Conservation (phyloP, 306 rosid species). For the Begonia masoniana region DNA sequence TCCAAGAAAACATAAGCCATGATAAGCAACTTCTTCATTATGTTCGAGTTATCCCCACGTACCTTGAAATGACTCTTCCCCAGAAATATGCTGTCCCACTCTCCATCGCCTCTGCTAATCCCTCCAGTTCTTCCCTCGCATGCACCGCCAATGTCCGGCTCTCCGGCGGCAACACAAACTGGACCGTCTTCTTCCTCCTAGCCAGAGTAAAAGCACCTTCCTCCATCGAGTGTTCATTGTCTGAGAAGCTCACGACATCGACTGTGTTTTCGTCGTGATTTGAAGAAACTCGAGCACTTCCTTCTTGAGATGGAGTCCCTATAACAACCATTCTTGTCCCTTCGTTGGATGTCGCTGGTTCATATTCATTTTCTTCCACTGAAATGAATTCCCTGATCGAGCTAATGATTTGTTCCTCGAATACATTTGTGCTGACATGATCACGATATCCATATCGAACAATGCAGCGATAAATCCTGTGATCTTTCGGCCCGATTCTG, state of each 20-base stretch:
- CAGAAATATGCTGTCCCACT: conserved; percentile 69
- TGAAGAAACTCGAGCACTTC: conserved; percentile 44
- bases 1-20: conserved; percentile 42
- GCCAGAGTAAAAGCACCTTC: neutral
- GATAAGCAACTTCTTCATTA: conserved; percentile 46
- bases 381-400: conserved; percentile 63
- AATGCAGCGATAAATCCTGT: conserved; percentile 60
- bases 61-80: conserved; percentile 55
- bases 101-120: conserved; percentile 63
- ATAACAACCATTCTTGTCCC: conserved; percentile 47
- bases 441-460: conserved; percentile 70
- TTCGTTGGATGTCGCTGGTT: conserved; percentile 27
- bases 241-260: neutral
- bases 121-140: conserved; percentile 51
- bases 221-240: conserved; percentile 25
- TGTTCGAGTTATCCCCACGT: conserved; percentile 33
- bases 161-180: conserved; percentile 48
- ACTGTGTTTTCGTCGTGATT: conserved; percentile 13
- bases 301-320: conserved; percentile 33
- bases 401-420: conserved; percentile 69
- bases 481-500: conserved; percentile 46
- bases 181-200: conserved; percentile 36
- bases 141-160: conserved; percentile 42
- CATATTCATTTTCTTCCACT: conserved; percentile 39
- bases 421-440: conserved; percentile 34